These are phyloP conservation scores for Neurospora sp. DNA, from an alignment of 495 filamentous ascomycete genomes.

Conservation along the genomic window DNA sequence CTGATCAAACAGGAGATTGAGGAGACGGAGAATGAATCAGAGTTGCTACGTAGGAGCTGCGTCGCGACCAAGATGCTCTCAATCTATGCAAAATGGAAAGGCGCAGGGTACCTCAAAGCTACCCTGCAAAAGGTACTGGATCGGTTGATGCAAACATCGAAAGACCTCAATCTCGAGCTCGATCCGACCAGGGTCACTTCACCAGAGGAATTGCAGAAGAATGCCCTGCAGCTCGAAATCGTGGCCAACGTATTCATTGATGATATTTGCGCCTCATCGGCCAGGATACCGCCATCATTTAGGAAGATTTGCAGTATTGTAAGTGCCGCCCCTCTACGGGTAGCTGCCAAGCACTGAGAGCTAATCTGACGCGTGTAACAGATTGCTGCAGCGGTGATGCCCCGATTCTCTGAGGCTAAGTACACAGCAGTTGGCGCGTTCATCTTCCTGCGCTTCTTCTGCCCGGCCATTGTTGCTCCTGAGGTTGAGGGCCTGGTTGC, in stretches of 20 bases:
- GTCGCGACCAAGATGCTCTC: constrained; percentile 62
- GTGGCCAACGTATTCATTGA: constrained; percentile 58
- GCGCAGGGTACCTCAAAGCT: constrained; percentile 47
- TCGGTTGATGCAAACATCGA: constrained; percentile 47
- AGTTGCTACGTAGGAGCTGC: constrained; percentile 52
- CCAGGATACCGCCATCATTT: constrained; percentile 51
- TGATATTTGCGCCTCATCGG: constrained; percentile 50
- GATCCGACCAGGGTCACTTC: constrained; percentile 48
- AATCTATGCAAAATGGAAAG: constrained; percentile 60
- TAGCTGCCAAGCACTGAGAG: background rate
- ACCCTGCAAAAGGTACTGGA: constrained; percentile 54
- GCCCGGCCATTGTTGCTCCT: constrained; percentile 57
- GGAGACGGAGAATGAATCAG: constrained; percentile 57
- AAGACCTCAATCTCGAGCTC: constrained; percentile 54
- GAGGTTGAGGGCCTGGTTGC: constrained; percentile 54
- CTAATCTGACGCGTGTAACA: constrained; percentile 6
- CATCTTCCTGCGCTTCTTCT: constrained; percentile 61
- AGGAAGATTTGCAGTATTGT: constrained; percentile 54
- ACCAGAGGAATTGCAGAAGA: constrained; percentile 48
- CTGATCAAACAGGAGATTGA: constrained; percentile 57
- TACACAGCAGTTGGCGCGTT: constrained; percentile 61
- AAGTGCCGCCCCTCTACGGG: constrained; percentile 9
- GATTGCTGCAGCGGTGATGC: constrained; percentile 49
- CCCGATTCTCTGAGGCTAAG: constrained; percentile 55
- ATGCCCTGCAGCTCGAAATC: constrained; percentile 48